Base-by-base conservation (phyloP, 495 filamentous ascomycete genomes). In the Xylona heveae region DNA sequence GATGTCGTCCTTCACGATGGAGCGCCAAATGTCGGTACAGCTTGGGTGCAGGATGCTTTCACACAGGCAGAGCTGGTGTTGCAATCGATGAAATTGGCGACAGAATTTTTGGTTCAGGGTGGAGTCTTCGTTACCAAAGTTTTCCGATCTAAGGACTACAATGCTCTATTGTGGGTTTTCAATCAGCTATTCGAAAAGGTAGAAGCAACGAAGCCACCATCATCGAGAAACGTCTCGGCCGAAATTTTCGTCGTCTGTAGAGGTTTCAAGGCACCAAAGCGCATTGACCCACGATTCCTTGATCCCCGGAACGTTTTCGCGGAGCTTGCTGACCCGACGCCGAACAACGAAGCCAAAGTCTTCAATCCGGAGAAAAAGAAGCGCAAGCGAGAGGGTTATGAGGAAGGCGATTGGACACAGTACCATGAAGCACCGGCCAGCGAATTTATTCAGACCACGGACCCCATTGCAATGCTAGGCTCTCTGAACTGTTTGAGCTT, bases 41-140 rank as follows among this genome's bases (percentile, higher is more conserved):
- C 88, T 1, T 99, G 88, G 88, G 75, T 93, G 28, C 90, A 95
- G 53, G 90, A 95, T 64, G 88, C 88, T 26, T 99, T 82, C 66
- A 85, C 82, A 24, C 88, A 99, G 53, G 84, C 90, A 19, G 88
- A 95, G 48, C 55, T 99, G n/a, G 82, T 74, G 6, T 57, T 99
- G 28, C 77, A 93, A 44, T 78, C 82, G 6, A 53, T 99, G 56
- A 92, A 83, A 50, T 59, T 99, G 19, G 88, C 88, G 7, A 92
- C 83, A 0, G 85, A 95, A 41, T 99, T 99, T 44, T 50, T 99
- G 38, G 57, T 67, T 4, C 78, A 85, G 51, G 82, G 84, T 7
- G 88, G 88, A 41, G 83, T 71, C 6, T 99, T 99, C 36, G 82
- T 95, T 31, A 99, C 88, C 27, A 99, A 99, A 48, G 78, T 99